A percentile compares a stretch with the other conserved stretches of the same genome.
These are phyloP conservation scores for Imleria badia DNA, from an alignment of 768 basidiomycete species.

Conservation along the genomic window DNA sequence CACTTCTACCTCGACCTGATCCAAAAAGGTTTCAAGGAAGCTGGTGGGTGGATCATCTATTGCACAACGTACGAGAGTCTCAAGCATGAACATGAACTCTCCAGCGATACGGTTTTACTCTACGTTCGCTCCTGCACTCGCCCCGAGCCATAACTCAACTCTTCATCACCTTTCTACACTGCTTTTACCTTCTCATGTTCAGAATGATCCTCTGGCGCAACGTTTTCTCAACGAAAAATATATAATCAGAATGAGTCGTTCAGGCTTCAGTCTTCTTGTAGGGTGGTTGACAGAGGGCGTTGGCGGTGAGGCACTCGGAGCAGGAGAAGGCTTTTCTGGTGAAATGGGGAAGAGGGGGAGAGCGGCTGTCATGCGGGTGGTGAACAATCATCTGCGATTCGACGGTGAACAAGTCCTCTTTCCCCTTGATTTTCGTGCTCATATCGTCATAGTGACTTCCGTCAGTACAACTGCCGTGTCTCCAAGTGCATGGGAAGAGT, in stretches of 20 bases:
- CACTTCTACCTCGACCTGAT: conserved; percentile 97
- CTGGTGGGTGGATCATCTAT: conserved; percentile 54
- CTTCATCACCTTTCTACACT: conserved; percentile 80
- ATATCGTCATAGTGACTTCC: conserved; percentile 56
- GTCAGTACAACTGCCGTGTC: conserved; percentile 65
- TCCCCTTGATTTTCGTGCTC: conserved; percentile 16
- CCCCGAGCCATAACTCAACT: conserved; percentile 61
- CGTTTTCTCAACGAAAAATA: conserved; percentile 91
- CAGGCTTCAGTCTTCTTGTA: conserved; percentile 86
- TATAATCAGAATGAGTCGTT: conserved; percentile 82
- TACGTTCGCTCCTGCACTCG: conserved; percentile 67
- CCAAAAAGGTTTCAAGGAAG: conserved; percentile 84
- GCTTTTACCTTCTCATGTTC: conserved; percentile 79
- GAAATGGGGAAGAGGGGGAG: conserved; percentile 83
- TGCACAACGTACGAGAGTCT: background rate
- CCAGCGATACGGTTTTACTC: conserved; percentile 75
- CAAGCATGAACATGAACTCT: conserved; percentile 13
- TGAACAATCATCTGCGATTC: conserved; percentile 90
- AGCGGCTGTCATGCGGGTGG: conserved; percentile 87
- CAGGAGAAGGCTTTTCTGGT: conserved; percentile 75
- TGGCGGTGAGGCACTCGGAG: conserved; percentile 81
- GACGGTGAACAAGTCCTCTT: conserved; percentile 57
- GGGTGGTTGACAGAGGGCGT: conserved; percentile 96
- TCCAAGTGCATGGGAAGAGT: conserved; percentile 76
- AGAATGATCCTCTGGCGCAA: conserved; percentile 78